Base-by-base conservation (phyloP, 495 filamentous ascomycete genomes). In the Talaromyces trachyspermus region DNA sequence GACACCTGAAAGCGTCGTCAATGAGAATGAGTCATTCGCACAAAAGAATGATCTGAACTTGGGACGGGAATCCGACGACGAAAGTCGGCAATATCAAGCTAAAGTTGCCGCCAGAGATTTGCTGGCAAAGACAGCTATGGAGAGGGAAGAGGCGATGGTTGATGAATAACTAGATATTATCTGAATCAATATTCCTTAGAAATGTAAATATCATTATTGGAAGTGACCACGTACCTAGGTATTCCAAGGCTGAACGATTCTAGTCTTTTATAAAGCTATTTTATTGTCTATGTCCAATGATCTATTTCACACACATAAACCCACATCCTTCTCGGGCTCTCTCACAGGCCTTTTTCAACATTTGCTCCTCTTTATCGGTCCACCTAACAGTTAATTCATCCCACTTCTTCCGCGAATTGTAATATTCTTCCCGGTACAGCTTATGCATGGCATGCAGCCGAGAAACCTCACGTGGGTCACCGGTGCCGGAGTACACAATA, bases 401-500 rank as follows among this genome's bases (percentile, higher is more conserved):
- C 91, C 90, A 97, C 35, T 89, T 88, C 58, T 80, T 86, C 3
- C 74, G 71, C 1, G 76, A 68, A 17, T 70, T 71, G 51, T 75
- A 70, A 59, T 83, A 95, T 65, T 97, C 91, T 48, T 79, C 72
- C 53, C 81, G 83, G 65, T 84, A 88, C 50, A 74, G 70, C 49
- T 75, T 69, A 48, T 95, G 83, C 77, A 92, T 70, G 0, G 72
- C 71, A 59, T 88, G 82, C 46, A 95, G 65, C 10, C 84, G 75
- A 45, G 70, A 71, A 67, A 94, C 79, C 53, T 89, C 83, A 15
- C 85, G 75, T 6, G 89, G 89, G 56, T 97, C 88, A 9, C 94
- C 90, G 0, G 84, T 89, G 7, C 92, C 92, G 44, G 81, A 85
- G 65, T 92, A 89, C 9, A 98, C 82, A 3, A 98, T 77, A 97